Evolutionary conservation across 768 basidiomycete genomes (phyloP), one percentile per base, ranked within the genome.

Genomic region (Amanita molliuscula): DNA sequence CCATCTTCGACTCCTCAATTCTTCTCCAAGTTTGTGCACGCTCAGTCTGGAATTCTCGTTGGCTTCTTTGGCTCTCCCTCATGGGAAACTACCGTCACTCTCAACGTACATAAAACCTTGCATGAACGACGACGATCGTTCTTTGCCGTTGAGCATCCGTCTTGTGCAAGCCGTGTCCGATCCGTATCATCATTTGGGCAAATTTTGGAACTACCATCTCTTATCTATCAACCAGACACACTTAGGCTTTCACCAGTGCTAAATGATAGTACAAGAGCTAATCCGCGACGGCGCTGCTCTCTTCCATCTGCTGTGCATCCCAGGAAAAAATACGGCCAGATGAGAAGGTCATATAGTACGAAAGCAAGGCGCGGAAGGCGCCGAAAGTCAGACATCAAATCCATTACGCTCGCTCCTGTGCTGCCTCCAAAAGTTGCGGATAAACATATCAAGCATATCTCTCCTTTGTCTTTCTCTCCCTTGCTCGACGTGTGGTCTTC

Each of bases 11-110:
- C 51, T 21, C 40, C 45, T 5, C 52, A 52, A 38, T 48, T 56
- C 50, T 44, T 44, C n/a, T 26, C 56, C n/a, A 54, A 47, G 8
- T 21, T 29, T 18, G 34, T 25, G 0, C 25, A 46, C 38, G 29
- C 18, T 34, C 23, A 53, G 51, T 23, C 66, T 35, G 73, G 68
- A 10, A 64, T 74, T 54, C 50, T 70, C 26, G 68, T 73, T 15
- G 74, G 74, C 1, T 65, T 74, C 46, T 64, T 73, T 35, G 72
- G 72, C 33, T 74, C 72, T 36, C 74, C 74, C 16, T 55, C 64
- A 6, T 70, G 67, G 65, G 74, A 75, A 62, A 70, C 66, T n/a
- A 60, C 61, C 21, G 56, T 65, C 21, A 65, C 61, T 44, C 40
- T 44, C 31, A 49, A 54, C 6, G 44, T 57, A n/a, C 42, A 50